Evolutionary conservation across 495 filamentous ascomycete species (phyloP).

Genomic region (Bacidia gigantensis): DNA sequence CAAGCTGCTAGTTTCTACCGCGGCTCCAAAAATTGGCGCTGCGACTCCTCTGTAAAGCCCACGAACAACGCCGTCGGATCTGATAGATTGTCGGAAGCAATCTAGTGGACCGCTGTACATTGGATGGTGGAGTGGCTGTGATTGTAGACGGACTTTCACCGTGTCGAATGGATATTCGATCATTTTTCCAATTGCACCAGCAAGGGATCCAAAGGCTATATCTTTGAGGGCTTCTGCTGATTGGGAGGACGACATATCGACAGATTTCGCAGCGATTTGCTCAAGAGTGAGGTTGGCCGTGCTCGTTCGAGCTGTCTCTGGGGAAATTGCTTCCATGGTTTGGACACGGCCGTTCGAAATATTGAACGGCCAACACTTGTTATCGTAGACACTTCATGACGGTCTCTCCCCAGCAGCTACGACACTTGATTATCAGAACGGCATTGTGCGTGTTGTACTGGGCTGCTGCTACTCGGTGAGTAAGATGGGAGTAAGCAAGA

Average conservation of each 20-base stretch:
- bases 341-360: neutral
- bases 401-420: neutral
- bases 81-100: conserved; percentile 79
- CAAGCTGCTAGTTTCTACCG: conserved; percentile 81
- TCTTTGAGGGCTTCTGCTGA: conserved; percentile 62
- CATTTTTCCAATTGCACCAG: conserved; percentile 84
- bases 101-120: conserved; percentile 82
- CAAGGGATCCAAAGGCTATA: conserved; percentile 66
- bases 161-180: conserved; percentile 99
- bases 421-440: neutral
- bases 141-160: conserved; percentile 65
- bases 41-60: conserved; percentile 89
- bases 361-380: conserved; percentile 1
- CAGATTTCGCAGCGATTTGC: neutral
- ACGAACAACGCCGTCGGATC: conserved; percentile 52
- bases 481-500: no score
- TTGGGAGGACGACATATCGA: neutral
- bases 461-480: no score
- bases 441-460: neutral
- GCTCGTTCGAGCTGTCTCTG: neutral
- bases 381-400: neutral
- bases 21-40: conserved; percentile 81
- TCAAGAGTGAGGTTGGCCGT: neutral
- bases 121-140: conserved; percentile 69
- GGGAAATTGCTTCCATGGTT: neutral